Base-by-base conservation (phyloP, 2,329 filamentous ascomycete genomes). In the Didymella arachidicola region DNA sequence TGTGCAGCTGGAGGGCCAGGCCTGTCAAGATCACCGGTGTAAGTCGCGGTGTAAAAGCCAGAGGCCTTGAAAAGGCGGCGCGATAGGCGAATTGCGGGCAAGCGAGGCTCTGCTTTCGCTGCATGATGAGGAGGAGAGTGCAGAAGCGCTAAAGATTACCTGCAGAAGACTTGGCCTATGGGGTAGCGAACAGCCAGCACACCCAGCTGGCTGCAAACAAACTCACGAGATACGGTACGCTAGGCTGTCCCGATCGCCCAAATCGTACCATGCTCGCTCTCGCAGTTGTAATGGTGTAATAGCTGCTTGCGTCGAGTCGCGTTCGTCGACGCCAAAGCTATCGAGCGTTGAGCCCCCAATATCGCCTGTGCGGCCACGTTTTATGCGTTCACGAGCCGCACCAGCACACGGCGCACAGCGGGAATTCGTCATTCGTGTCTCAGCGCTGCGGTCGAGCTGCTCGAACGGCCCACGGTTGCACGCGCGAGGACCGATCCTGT, bases 61-160 rank as follows among this genome's bases (percentile, higher is more conserved):
- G 42, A 38, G 10, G 14, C n/a, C 36, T 34, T 32, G 2, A 46
- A 39, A 34, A 53, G 45, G 30, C 36, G 11, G 29, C 14, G 26
- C 45, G 55, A 49, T 49, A 53, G 50, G 56, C 29, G 38, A 22
- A 41, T 22, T 5, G 39, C 41, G 19, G 38, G 30, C 48, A 48
- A 22, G 49, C 55, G 44, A 53, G 56, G 41, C 45, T 53, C 30
- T 53, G 56, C 39, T 52, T 25, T 22, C 48, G 44, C 38, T 44
- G 39, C 44, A 34, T 53, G 41, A 50, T 53, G 44, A 53, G 45
- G 41, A 19, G 29, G 19, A 26, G 56, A 32, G 16, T 59, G 56
- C 56, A 59, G 56, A 39, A 46, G 50, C 56, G 50, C 56, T 54
- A 54, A 50, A 32, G 50, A 54, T 54, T 48, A 59, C 56, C 46